Conservation (phyloP, 306 rosid genomes). For the Lotus japonicus region DNA sequence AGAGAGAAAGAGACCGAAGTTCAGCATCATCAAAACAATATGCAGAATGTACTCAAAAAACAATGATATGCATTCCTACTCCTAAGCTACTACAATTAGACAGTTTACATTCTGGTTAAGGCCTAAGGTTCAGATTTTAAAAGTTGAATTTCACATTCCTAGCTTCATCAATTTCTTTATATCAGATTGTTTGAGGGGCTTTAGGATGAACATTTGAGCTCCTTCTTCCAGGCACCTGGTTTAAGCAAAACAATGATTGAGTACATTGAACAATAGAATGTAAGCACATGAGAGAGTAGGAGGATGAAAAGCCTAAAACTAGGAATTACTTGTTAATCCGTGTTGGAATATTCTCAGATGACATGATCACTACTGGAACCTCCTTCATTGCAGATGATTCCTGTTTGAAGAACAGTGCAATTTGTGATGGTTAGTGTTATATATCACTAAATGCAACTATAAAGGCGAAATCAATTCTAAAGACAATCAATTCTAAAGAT, state of each 20-base stretch:
- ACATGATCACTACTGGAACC: conserved; percentile 88
- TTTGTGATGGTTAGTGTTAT: neutral
- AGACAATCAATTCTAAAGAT: too few species aligned
- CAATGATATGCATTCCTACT: neutral
- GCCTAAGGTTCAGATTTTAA: neutral
- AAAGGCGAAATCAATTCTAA: neutral
- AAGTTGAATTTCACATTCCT: conserved; percentile 24
- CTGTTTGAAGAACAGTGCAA: conserved; percentile 28
- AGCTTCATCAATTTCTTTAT: conserved; percentile 62
- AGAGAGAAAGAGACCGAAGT: neutral
- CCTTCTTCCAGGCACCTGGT: conserved; percentile 89
- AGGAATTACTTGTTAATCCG: conserved; percentile 57
- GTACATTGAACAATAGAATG: neutral
- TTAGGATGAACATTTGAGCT: conserved; percentile 87
- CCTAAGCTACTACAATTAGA: conserved; percentile 17
- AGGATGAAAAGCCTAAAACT: neutral
- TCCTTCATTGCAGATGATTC: conserved; percentile 79
- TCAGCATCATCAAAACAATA: conserved; percentile 23
- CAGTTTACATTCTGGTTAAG: conserved; percentile 16
- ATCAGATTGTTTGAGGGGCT: conserved; percentile 85
- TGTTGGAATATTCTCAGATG: conserved; percentile 84
- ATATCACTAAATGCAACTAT: neutral
- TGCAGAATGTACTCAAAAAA: neutral
- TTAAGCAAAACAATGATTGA: neutral
- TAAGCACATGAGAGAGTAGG: neutral